These are phyloP conservation scores for Venturia aucupariae DNA, from an alignment of 2,329 filamentous ascomycete genomes.

Conservation along the genomic window DNA sequence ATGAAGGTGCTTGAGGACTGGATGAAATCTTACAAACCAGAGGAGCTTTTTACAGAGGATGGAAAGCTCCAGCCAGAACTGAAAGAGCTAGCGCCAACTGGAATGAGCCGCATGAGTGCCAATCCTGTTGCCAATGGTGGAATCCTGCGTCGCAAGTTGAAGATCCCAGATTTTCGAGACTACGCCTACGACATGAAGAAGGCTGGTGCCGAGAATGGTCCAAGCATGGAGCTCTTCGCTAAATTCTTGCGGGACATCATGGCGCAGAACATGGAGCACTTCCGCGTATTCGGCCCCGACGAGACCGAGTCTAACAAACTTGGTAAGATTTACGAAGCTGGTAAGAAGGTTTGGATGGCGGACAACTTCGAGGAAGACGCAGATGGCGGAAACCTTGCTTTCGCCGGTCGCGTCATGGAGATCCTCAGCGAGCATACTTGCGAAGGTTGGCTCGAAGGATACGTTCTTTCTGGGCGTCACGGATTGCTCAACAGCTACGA, in stretches of 20 bases:
- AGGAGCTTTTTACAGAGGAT: conserved; percentile 56
- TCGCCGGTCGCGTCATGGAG: conserved; percentile 67
- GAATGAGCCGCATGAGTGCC: conserved; percentile 63
- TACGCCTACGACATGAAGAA: conserved; percentile 51
- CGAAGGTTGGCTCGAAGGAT: conserved; percentile 75
- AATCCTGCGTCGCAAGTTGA: conserved; percentile 54
- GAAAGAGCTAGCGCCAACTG: conserved; percentile 54
- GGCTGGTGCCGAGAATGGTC: conserved; percentile 46
- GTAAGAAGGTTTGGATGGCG: conserved; percentile 73
- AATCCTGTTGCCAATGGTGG: conserved; percentile 71
- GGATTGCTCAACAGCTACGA: conserved; percentile 74
- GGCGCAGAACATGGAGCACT: conserved; percentile 53
- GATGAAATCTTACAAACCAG: conserved; percentile 69
- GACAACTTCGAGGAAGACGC: conserved; percentile 69
- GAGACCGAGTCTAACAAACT: conserved; percentile 79
- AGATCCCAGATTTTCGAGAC: conserved; percentile 59
- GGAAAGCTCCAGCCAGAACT: conserved; percentile 57
- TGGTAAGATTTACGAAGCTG: conserved; percentile 58
- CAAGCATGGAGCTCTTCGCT: conserved; percentile 59
- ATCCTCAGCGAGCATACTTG: conserved; percentile 75
- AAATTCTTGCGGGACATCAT: conserved; percentile 60
- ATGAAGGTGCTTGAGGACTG: conserved; percentile 62
- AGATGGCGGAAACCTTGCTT: conserved; percentile 64
- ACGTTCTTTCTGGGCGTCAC: conserved; percentile 64
- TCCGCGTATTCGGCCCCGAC: conserved; percentile 70